Evolutionary conservation across 176 grass and related monocot species (phyloP).

Genomic region (Guadua angustifolia): DNA sequence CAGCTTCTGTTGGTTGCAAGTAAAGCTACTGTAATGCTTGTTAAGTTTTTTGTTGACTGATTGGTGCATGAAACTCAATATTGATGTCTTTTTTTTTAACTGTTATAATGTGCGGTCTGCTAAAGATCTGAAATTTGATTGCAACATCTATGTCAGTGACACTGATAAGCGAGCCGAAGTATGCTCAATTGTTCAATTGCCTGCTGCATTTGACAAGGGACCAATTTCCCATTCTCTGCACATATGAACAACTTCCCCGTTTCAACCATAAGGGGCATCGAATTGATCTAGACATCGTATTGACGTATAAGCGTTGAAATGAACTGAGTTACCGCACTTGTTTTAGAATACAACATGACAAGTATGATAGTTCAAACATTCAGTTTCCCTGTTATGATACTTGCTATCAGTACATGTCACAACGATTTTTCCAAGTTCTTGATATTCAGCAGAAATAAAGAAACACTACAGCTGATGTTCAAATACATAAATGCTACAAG

Average conservation of each 20-base stretch:
- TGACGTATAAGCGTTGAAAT: neutral
- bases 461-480: neutral
- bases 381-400: neutral
- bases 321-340: neutral
- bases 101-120: neutral
- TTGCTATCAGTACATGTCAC: neutral
- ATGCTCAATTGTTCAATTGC: neutral
- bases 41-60: too few relatives aligned
- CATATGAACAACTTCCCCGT: neutral
- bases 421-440: constrained; percentile 2
- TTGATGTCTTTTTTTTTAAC: neutral
- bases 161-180: neutral
- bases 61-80: neutral
- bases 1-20: too few relatives aligned
- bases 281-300: neutral
- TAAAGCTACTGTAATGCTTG: too few relatives aligned
- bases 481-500: constrained; percentile 30
- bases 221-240: neutral
- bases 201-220: neutral
- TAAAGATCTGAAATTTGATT: neutral
- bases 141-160: neutral
- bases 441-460: constrained; percentile 7
- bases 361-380: neutral
- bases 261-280: neutral
- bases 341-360: neutral